Evolutionary conservation across 1,139 yeast genomes (phyloP).

Genomic region (Arxiozyma telluris): DNA sequence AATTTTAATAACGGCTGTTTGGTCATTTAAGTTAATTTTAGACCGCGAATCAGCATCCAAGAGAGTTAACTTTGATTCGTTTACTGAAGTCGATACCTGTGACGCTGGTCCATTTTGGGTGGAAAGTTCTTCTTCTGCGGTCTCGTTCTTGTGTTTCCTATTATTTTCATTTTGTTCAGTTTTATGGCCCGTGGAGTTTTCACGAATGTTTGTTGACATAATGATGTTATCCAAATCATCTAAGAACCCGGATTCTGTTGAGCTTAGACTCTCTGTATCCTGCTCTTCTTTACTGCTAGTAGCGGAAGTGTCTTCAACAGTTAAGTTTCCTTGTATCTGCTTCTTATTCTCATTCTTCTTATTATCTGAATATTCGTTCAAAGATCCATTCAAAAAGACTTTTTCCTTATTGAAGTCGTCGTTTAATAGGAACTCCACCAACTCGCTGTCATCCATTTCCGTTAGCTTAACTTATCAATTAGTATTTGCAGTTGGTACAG

Average conservation of each 20-base stretch:
- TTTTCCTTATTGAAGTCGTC: slow-evolving; percentile 3
- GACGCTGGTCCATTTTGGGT: not conserved
- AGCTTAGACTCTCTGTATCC: not conserved
- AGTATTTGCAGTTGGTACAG: too few relatives aligned
- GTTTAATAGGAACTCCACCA: slow-evolving; percentile 8
- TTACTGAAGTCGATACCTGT: not conserved
- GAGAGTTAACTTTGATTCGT: not conserved
- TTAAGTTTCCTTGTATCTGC: too few relatives aligned
- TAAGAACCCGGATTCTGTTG: not conserved
- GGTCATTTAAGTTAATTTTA: not conserved
- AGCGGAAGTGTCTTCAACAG: too few relatives aligned
- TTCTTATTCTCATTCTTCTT: not conserved
- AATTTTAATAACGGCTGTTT: not conserved
- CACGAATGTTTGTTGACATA: not conserved
- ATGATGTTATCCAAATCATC: slow-evolving; percentile 2
- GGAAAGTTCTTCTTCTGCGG: not conserved
- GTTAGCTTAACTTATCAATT: not conserved
- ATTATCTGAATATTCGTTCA: not conserved
- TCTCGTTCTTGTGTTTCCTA: not conserved
- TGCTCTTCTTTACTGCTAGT: not conserved
- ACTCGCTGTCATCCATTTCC: slow-evolving; percentile 8
- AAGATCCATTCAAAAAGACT: not conserved
- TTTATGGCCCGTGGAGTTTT: not conserved
- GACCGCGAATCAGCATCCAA: not conserved
- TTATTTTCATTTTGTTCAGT: not conserved